These are phyloP conservation scores for Trypanosoma rangeli DNA, from an alignment of 208 protist genomes.

Conservation along the genomic window DNA sequence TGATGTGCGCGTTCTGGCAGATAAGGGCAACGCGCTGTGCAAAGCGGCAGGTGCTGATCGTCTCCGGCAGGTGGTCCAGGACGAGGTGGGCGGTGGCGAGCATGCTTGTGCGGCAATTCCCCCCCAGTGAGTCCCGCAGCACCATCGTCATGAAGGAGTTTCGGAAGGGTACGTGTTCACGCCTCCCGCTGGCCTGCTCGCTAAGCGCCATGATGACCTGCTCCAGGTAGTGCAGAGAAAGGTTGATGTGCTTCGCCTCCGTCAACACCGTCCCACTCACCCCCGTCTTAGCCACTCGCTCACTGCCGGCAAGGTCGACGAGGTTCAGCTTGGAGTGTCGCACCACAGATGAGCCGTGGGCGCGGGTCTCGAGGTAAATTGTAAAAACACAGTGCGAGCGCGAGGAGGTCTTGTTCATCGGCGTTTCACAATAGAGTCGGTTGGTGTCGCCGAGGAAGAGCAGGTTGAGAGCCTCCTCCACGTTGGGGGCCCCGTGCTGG, in stretches of 20 bases:
- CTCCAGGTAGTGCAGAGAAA: constrained; percentile 85
- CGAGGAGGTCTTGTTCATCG: constrained; percentile 93
- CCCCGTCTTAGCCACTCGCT: constrained; percentile 86
- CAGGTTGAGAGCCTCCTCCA: constrained; percentile 79
- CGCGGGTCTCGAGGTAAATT: constrained; percentile 71
- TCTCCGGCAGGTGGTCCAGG: constrained; percentile 64
- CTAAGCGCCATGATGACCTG: constrained; percentile 87
- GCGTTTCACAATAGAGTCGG: constrained; percentile 85
- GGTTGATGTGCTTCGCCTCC: constrained; percentile 93
- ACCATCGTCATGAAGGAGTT: constrained; percentile 95
- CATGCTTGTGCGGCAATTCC: constrained; percentile 96
- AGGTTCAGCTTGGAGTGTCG: constrained; percentile 80
- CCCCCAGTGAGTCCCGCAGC: constrained; percentile 90
- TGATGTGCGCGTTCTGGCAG: constrained; percentile 81
- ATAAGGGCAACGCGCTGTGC: constrained; percentile 91
- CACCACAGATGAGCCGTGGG: constrained; percentile 46
- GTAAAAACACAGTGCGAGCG: constrained; percentile 93
- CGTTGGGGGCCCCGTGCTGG: constrained; percentile 59
- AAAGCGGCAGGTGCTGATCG: constrained; percentile 90
- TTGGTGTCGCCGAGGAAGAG: constrained; percentile 89
- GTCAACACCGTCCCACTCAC: constrained; percentile 67
- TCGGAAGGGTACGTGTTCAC: constrained; percentile 94
- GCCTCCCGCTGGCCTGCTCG: constrained; percentile 69
- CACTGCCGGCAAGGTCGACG: constrained; percentile 93
- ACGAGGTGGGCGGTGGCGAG: constrained; percentile 84